A percentile compares a stretch with the other conserved stretches of the same genome.
phyloP scores from a whole-genome alignment of 768 basidiomycete genomes.

The Dacryopinax spathularia region DNA sequence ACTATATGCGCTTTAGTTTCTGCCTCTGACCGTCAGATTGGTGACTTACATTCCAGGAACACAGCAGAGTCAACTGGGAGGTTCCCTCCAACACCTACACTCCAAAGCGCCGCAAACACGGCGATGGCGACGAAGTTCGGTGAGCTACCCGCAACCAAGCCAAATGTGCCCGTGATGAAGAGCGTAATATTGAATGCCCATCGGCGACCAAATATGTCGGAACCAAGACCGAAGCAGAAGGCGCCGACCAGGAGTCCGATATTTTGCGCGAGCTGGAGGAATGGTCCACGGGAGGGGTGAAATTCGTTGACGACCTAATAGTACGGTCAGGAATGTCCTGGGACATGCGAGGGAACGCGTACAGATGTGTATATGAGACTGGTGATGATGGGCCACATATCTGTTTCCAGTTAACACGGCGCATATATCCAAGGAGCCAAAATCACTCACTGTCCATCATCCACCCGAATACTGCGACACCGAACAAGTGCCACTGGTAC shows the following conservation, averaged over 20 bases:
- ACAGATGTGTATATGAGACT: background rate
- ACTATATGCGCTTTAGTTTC: conserved; percentile 32
- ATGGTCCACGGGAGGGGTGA: conserved; percentile 38
- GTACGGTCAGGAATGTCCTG: conserved; percentile 50
- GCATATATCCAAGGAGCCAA: background rate
- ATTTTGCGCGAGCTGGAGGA: conserved; percentile 55
- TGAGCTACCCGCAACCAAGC: conserved; percentile 46
- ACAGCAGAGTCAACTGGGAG: conserved; percentile 63
- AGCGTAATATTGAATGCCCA: conserved; percentile 60
- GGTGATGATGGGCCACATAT: conserved; percentile 51
- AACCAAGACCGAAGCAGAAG: conserved; percentile 47
- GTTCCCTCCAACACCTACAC: conserved; percentile 60
- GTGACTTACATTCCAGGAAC: conserved; percentile 43
- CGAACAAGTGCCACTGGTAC: conserved; percentile 51
- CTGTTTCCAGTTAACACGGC: conserved; percentile 31
- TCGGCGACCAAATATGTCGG: conserved; percentile 28
- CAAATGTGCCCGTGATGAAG: conserved; percentile 52
- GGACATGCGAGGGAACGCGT: background rate
- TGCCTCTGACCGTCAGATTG: conserved; percentile 2
- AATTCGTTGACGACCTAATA: conserved; percentile 55
- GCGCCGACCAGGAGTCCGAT: conserved; percentile 54
- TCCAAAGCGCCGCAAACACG: conserved; percentile 40
- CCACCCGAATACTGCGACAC: conserved; percentile 63
- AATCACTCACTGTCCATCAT: conserved; percentile 38
- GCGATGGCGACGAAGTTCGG: conserved; percentile 40